These are phyloP conservation scores for Mentha longifolia DNA, from an alignment of 257 asterid genomes.

Conservation along the genomic window DNA sequence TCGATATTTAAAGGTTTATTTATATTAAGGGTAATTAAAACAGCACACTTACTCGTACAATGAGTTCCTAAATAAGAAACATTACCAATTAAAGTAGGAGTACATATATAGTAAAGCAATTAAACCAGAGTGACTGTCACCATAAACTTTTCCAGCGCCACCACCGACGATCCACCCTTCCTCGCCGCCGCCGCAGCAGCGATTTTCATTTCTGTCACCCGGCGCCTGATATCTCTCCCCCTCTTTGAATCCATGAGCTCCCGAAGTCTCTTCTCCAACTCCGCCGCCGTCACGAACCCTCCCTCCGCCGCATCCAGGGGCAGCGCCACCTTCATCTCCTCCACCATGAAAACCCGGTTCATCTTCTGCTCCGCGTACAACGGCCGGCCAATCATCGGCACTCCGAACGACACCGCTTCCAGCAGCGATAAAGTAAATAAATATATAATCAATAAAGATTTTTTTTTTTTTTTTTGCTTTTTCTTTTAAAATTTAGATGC, in stretches of 20 bases:
- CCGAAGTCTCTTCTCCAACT: conserved; percentile 48
- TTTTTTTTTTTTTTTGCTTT: no score
- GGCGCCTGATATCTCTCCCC: conserved; percentile 37
- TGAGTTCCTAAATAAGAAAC: no score
- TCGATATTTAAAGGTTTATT: no score
- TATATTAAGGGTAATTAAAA: no score
- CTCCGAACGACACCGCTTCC: conserved; percentile 22
- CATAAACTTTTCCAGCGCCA: conserved; percentile 25
- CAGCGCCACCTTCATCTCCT: conserved; percentile 28
- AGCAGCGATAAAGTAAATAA: no score
- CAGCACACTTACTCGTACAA: no score
- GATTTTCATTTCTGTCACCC: neutral
- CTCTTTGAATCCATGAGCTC: conserved; percentile 48
- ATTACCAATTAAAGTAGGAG: no score
- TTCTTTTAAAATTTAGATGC: no score
- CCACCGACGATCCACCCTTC: conserved; percentile 36
- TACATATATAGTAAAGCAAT: no score
- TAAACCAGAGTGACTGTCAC: neutral
- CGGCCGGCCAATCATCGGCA: conserved; percentile 63
- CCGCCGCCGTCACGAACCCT: conserved; percentile 53
- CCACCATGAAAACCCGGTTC: conserved; percentile 30
- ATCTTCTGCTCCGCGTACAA: conserved; percentile 64
- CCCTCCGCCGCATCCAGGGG: conserved; percentile 17
- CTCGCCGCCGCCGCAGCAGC: conserved; percentile 29
- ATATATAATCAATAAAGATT: no score